A percentile compares a stretch with the other conserved stretches of the same genome.
These are phyloP conservation scores for Raddia distichophylla DNA, from an alignment of 176 grass and related monocot genomes.

Conservation along the genomic window DNA sequence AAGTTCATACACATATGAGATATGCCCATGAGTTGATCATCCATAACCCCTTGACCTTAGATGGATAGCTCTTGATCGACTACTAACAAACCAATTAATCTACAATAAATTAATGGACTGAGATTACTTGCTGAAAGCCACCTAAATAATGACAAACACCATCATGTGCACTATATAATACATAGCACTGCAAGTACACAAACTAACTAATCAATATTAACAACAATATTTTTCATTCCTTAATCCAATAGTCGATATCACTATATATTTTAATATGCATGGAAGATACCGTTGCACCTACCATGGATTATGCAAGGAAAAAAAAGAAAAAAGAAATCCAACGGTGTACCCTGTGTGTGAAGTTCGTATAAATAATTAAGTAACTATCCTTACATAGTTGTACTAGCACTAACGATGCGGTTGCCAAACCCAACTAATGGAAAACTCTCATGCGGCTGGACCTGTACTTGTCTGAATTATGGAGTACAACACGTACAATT, in stretches of 20 bases:
- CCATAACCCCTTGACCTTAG: constrained; percentile 5
- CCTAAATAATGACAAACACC: constrained; percentile 2
- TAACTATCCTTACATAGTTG: constrained; percentile 15
- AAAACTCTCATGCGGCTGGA: constrained; percentile 18
- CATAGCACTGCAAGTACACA: background rate
- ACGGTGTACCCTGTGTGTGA: constrained; percentile 22
- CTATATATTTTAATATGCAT: constrained; percentile 16
- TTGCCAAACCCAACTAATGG: constrained; percentile 19
- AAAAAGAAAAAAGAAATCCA: background rate
- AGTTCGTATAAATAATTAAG: constrained; percentile 13
- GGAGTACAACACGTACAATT: background rate
- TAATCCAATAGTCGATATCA: constrained; percentile 21
- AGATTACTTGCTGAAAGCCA: constrained; percentile 17
- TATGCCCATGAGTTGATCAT: background rate
- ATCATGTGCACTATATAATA: constrained; percentile 31
- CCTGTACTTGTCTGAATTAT: constrained; percentile 12
- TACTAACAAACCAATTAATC: constrained; percentile 8
- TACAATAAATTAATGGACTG: constrained; percentile 1
- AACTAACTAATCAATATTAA: constrained; percentile 24
- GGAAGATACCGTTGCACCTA: background rate
- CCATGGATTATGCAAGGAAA: constrained; percentile 27
- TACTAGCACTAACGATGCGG: background rate
- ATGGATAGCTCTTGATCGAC: constrained; percentile 12
- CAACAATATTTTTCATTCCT: constrained; percentile 32
- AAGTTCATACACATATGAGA: constrained; percentile 31